Evolutionary conservation across 352 stramenopile species (phyloP), one percentile per base, ranked within the genome.

Genomic region (Phytopythium vexans): DNA sequence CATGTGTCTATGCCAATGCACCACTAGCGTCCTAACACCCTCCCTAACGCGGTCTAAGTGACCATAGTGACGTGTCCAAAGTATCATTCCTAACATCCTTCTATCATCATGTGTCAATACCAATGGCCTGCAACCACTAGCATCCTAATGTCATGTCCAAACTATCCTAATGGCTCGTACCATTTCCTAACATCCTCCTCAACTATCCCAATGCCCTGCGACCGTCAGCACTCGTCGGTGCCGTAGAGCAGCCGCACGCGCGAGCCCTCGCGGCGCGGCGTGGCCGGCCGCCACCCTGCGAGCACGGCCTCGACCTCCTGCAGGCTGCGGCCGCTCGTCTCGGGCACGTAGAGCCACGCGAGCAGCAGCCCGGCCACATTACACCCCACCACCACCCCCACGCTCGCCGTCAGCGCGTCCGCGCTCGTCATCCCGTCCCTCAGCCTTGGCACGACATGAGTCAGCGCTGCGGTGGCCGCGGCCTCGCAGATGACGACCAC

Each of bases 271-370:
- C 70, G 74, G 2, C 66, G 74, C 47, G 82, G 82, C 27, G 82
- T 93, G 15, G 82, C 77, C 11, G 82, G 77, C 37, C 78, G 78
- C 77, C 78, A 93, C 27, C 82, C 82, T 1, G 68, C 82, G 38
- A 91, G 52, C 54, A 91, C 86, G 32, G 82, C 77, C 45, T 93
- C 82, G 37, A 93, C 89, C 52, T 88, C 74, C 62, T 93, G 82
- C 5, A 93, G 71, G 59, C 78, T 90, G 34, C 80, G 80, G 33
- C 74, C 52, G 32, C 77, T 90, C 8, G 82, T 93, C 64, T 93
- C 82, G 1, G 82, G 82, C 11, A 93, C 56, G 44, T 84, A 93
- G 53, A 81, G 72, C 70, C 64, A 83, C 31, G 77, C 74, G 41
- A 89, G 56, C 9, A 79, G 58, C 6, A 77, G 41, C 1, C 67